Conservation (phyloP, 768 basidiomycete genomes). For the Pleurotus ostreatus region DNA sequence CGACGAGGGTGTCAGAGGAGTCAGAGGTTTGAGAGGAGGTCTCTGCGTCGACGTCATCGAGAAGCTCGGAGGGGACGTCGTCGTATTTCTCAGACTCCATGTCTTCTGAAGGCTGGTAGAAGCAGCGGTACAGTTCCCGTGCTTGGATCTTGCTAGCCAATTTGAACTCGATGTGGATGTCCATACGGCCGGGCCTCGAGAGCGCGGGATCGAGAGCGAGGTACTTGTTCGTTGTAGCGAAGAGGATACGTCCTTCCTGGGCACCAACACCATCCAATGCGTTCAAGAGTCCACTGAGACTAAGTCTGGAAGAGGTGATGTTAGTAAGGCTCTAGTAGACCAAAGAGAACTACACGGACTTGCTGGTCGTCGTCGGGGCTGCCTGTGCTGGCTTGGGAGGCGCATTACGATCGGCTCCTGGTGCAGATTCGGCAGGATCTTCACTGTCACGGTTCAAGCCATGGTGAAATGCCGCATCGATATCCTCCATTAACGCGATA, state of each 20-base stretch:
- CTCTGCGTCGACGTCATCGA: conserved; percentile 20
- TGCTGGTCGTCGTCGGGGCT: conserved; percentile 15
- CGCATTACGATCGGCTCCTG: not conserved
- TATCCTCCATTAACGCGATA: conserved; percentile 81
- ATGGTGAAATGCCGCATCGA: conserved; percentile 69
- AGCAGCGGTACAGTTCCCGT: conserved; percentile 58
- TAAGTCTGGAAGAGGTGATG: conserved; percentile 31
- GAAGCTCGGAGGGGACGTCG: conserved; percentile 19
- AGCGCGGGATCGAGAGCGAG: conserved; percentile 67
- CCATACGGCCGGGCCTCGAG: conserved; percentile 76
- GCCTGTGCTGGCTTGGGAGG: not conserved
- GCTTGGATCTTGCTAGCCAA: conserved; percentile 71
- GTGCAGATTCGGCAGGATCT: not conserved
- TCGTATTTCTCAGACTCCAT: conserved; percentile 17
- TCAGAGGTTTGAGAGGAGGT: conserved; percentile 7
- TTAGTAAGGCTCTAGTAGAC: too few relatives aligned
- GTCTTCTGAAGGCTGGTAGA: conserved; percentile 50
- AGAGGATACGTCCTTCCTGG: conserved; percentile 78
- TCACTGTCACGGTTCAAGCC: conserved; percentile 35
- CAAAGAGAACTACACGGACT: too few relatives aligned
- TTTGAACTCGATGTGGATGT: conserved; percentile 73
- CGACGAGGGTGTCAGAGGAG: conserved; percentile 10
- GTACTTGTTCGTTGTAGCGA: conserved; percentile 51
- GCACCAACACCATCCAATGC: conserved; percentile 79
- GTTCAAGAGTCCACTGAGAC: conserved; percentile 71